Conservation (phyloP, 306 rosid genomes). For the Corylus heterophylla region DNA sequence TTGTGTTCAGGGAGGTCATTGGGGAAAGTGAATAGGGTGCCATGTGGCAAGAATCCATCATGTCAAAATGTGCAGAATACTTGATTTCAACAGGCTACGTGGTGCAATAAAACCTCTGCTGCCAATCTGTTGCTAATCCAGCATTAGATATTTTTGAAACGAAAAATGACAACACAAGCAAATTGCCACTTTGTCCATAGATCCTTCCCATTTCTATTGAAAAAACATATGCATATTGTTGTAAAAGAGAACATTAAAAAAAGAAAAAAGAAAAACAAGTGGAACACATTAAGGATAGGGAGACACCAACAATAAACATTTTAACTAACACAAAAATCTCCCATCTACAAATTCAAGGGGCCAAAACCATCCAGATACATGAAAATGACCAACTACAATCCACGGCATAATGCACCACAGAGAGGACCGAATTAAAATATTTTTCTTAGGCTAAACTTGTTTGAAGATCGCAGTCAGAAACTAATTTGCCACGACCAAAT, state of each 20-base stretch:
- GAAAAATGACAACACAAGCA: neutral
- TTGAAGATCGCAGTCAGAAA: too few species aligned
- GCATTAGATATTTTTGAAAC: neutral
- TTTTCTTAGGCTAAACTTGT: too few species aligned
- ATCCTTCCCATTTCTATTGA: neutral
- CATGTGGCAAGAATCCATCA: slow-evolving; percentile 6
- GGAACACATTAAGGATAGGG: neutral
- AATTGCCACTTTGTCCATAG: neutral
- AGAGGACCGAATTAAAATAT: neutral
- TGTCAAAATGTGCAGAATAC: neutral
- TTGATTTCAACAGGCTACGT: neutral
- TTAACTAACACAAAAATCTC: too few species aligned
- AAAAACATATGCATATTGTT: neutral
- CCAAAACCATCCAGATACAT: neutral
- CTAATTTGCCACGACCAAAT: too few species aligned
- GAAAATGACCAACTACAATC: neutral
- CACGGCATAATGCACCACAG: neutral
- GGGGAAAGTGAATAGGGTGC: slow-evolving; percentile 3
- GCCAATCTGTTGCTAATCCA: neutral
- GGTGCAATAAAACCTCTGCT: neutral
- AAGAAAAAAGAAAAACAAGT: neutral
- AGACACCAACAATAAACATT: neutral
- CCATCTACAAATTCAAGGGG: neutral
- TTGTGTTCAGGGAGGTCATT: neutral
- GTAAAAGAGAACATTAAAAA: neutral